Evolutionary conservation across 2,329 filamentous ascomycete genomes (phyloP), one percentile per base, ranked within the genome.

Genomic region (Cadophora sp.): DNA sequence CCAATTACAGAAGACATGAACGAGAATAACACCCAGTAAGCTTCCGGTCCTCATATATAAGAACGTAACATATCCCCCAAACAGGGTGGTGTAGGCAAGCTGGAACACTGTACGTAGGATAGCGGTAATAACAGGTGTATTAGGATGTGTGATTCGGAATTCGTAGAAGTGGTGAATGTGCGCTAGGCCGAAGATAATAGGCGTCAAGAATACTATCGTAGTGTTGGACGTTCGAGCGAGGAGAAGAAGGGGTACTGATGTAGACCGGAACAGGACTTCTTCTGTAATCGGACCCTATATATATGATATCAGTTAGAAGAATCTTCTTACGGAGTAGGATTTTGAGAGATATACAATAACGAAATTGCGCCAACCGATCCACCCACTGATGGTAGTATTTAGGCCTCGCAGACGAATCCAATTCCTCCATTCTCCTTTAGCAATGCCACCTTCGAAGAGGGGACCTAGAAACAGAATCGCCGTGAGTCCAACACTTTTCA

Each of bases 111-210:
- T 93, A 59, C 93, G 89, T 33, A 91, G 76, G 6, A 96, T 75
- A 7, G 91, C 88, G 1, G 87, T 83, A 0, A 84, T 71, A 14
- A 89, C 76, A 0, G 92, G 86, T 1, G 90, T 88, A 69, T 87
- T 83, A 9, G 93, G 92, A 73, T 96, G 88, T 1, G 91, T 92
- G 66, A 97, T 83, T 65, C 91, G 87, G 79, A 97, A 97, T 80
- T 98, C 96, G 81, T 97, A 97, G 78, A 97, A 93, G 80, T 99
- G 96, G 80, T 99, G 95, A 58, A 97, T 80, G 80, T 99, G 96
- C 8, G 96, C 94, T 53, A 97, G 88, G 61, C 95, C 95, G 77
- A 98, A 98, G 78, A 97, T 90, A 13, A 97, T 82, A 7, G 95
- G 95, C 1, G 93, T 92, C 13, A 93, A 81, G 80, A 97, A 93